Conservation (phyloP, 805 yeast species). For the Starmera caribaea region DNA sequence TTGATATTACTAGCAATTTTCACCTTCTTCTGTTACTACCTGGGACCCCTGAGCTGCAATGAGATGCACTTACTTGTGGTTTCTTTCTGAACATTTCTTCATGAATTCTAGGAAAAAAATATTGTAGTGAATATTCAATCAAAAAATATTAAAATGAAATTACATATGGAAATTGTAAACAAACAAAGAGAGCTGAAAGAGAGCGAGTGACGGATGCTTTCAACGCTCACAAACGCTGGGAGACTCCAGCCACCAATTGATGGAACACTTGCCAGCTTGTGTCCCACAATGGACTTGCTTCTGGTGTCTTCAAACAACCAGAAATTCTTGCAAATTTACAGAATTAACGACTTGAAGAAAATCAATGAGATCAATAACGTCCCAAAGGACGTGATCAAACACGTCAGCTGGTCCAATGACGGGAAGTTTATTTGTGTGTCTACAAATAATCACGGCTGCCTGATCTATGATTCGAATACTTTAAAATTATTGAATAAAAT, state of each 20-base stretch:
- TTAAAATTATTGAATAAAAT: constrained; percentile 28
- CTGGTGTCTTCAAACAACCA: constrained; percentile 38
- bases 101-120: too few species aligned
- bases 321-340: constrained; percentile 36
- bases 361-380: constrained; percentile 31
- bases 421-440: constrained; percentile 34
- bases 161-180: too few species aligned
- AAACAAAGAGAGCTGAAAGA: too few species aligned
- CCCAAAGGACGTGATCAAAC: constrained; percentile 8
- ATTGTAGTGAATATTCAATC: too few species aligned
- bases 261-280: constrained; percentile 22
- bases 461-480: constrained; percentile 35
- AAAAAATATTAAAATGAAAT: too few species aligned
- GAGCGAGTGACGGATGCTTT: neutral
- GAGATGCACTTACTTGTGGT: constrained; percentile 27
- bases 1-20: constrained; percentile 76
- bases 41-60: neutral
- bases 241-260: constrained; percentile 2
- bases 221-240: neutral
- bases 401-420: constrained; percentile 26
- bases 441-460: constrained; percentile 32
- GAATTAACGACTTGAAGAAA: constrained; percentile 43
- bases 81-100: constrained; percentile 44
- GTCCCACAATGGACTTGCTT: constrained; percentile 45
- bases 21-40: constrained; percentile 22